Base-by-base conservation (phyloP, 495 filamentous ascomycete species). In the Penicillium robsamsonii region DNA sequence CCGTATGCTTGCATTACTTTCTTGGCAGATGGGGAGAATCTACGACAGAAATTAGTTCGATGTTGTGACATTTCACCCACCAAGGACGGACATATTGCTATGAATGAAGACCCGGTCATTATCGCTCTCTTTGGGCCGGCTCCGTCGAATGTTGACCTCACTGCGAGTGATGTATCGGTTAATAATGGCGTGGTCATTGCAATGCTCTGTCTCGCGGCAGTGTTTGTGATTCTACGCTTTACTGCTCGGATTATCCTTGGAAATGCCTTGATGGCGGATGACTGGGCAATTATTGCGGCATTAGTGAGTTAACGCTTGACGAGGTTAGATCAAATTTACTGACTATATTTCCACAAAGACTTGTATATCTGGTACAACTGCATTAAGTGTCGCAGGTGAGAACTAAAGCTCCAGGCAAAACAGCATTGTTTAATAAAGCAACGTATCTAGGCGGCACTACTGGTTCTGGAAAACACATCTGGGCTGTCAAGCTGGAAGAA, bases 281-380 rank as follows among this genome's bases (percentile, higher is more conserved):
- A 77, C 48, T 74, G 62, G 55, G 41, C 63, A 11, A 75, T 74
- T 33, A 25, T 75, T 10, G 49, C 55, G 11, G 72, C 66, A 3
- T 45, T 74, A 53, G 73, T 75, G 5, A 20, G 47, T 50, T 27
- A 35, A 6, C 15, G 1, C 12, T 15, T 35, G 0, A 4, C 13
- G 0, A 15, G 13, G 5, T 35, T 35, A 12, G 12, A 35, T 15
- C 22, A 2, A 11, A 30, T 29, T 30, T 25, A 25, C 38, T 27
- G 20, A 31, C 9, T 18, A 31, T 38, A 22, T 52, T 7, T 41
- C 11, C 11, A 1, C 12, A 38, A n/a, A 44, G 46, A 18, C 53
- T 46, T 58, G 48, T 27, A 58, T 64, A 24, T 41, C 58, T 20
- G 53, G 57, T 33, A 56, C 60, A 3, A 60, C 67, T 27, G 66